Evolutionary conservation across 805 yeast species (phyloP), one percentile per base, ranked within the genome.

Genomic region (Wickerhamomyces chambardii): DNA sequence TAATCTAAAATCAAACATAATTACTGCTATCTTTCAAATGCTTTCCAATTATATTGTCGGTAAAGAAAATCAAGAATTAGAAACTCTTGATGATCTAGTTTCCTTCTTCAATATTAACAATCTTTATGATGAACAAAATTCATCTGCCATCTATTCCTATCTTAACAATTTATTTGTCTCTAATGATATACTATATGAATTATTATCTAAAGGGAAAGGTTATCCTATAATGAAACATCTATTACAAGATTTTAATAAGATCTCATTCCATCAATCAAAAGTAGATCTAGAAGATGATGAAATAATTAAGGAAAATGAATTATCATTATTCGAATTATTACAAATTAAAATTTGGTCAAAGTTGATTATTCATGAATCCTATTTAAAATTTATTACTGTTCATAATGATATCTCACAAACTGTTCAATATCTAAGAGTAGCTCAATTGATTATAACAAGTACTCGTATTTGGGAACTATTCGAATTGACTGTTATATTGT

Each of bases 371-470:
- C 59, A 58, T 42, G 68, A 59, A 42, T 60, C 66, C 1, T 62
- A 51, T 38, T 46, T 54, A 15, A 51, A 54, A 15, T 62, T 52
- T 35, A 42, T 61, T 11, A 34, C 45, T 1, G 14, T 17, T 2
- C 31, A 49, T 17, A 44, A 47, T 30, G 39, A 37, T 5, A 35
- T 34, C 11, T 28, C 31, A 0, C 40, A 45, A n/a, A 37, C 41
- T 22, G 39, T 45, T 2, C 34, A 50, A 18, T 43, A 48, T 17
- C 33, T 61, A 17, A 49, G 46, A 29, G 45, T 56, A 8, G 39
- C 61, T 4, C 59, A 60, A 32, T 38, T 58, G 1, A 46, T 60
- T 3, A 50, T 56, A 5, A 62, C 68, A 2, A 63, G 68, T 37
- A 52, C 44, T 28, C 51, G 53, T 15, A 43, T 41, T 10, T 64